phyloP scores from a whole-genome alignment of 441 rosid genomes.

The Erysimum cheiri region DNA sequence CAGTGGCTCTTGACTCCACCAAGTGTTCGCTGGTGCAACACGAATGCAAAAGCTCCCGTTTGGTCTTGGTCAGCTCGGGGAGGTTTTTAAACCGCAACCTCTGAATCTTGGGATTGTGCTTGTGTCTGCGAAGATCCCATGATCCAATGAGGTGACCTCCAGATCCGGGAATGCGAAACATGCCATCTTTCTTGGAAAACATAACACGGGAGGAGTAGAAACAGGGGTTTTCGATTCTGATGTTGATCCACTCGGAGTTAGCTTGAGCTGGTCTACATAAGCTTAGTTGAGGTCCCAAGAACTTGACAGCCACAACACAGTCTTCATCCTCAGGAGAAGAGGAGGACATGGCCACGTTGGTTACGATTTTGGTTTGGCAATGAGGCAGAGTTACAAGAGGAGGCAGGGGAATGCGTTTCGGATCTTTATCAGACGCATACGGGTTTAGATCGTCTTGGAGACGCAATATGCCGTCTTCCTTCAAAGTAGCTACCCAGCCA shows the following conservation, averaged over 20 bases:
- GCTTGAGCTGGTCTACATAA: too few relatives aligned
- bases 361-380: slow-evolving; percentile 1
- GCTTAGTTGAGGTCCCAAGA: too few relatives aligned
- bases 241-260: neutral
- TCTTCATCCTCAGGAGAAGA: neutral
- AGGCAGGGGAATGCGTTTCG: neutral
- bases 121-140: neutral
- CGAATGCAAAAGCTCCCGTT: too few relatives aligned
- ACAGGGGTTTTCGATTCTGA: too few relatives aligned
- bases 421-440: neutral
- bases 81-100: too few relatives aligned
- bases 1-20: too few relatives aligned
- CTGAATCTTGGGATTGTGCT: too few relatives aligned
- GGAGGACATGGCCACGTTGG: neutral
- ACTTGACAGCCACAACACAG: neutral
- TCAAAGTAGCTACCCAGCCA: slow-evolving; percentile 1
- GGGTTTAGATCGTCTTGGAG: neutral
- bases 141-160: neutral
- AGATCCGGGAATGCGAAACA: neutral
- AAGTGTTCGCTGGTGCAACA: too few relatives aligned
- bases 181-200: neutral
- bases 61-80: too few relatives aligned
- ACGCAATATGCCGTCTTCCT: neutral
- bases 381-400: neutral
- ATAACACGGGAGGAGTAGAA: too few relatives aligned